A percentile compares a stretch with the other conserved stretches of the same genome.
Evolutionary conservation across 257 asterid genomes (phyloP).

Genomic region (Henckelia pumila): DNA sequence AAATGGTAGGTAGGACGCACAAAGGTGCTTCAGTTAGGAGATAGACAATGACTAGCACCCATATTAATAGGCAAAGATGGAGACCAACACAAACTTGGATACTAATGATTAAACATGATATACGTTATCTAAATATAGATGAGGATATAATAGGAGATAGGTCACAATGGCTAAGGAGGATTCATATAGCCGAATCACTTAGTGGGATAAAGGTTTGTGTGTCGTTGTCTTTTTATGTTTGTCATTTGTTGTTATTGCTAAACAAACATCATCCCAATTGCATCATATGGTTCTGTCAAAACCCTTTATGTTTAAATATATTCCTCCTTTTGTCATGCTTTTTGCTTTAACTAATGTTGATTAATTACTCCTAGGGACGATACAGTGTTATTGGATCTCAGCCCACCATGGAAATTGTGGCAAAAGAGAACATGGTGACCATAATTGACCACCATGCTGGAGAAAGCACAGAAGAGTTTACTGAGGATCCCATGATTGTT

Average conservation of each 20-base stretch:
- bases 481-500: conserved; percentile 86
- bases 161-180: too few relatives aligned
- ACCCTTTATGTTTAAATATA: background rate
- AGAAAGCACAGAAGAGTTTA: conserved; percentile 53
- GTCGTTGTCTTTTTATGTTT: background rate
- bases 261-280: conserved; percentile 4
- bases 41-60: too few relatives aligned
- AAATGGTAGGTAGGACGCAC: too few relatives aligned
- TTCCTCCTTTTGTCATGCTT: conserved; percentile 6
- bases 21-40: too few relatives aligned
- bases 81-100: too few relatives aligned
- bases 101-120: too few relatives aligned
- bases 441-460: conserved; percentile 72
- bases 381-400: conserved; percentile 94
- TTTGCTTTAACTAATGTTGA: conserved; percentile 32
- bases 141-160: too few relatives aligned
- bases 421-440: conserved; percentile 82
- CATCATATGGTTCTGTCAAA: background rate
- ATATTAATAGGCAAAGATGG: too few relatives aligned
- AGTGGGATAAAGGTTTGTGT: too few relatives aligned
- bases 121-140: too few relatives aligned
- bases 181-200: too few relatives aligned
- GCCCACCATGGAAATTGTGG: conserved; percentile 92
- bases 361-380: conserved; percentile 65
- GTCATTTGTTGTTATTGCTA: background rate